phyloP scores from a whole-genome alignment of 495 filamentous ascomycete species.

The Trichoderma orchidacearum region DNA sequence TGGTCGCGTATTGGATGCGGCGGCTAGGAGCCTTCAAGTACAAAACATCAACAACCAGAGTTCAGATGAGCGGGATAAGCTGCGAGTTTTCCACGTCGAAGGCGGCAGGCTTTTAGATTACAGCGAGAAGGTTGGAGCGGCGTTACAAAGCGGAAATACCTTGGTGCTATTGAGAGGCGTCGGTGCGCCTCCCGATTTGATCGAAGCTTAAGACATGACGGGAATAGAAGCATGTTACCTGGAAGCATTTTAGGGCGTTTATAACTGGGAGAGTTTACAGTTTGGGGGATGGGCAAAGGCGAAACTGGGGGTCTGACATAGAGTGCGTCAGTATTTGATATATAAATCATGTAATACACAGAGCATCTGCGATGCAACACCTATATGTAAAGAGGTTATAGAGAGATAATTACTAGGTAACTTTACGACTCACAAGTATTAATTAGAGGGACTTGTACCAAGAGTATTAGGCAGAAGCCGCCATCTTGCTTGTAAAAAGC shows the following conservation, averaged over 20 bases:
- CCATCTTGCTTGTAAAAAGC: no score
- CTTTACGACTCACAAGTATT: no score
- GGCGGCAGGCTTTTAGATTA: constrained; percentile 76
- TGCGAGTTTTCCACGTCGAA: constrained; percentile 87
- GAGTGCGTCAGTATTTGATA: no score
- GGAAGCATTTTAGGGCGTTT: background rate
- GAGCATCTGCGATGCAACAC: no score
- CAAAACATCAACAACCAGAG: constrained; percentile 81
- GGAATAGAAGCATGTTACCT: background rate
- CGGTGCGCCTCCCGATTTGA: constrained; percentile 39
- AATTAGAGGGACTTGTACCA: no score
- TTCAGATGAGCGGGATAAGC: constrained; percentile 57
- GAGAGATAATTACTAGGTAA: no score
- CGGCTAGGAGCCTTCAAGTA: constrained; percentile 66
- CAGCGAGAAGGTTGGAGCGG: constrained; percentile 62
- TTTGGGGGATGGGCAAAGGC: no score
- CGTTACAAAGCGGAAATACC: constrained; percentile 65
- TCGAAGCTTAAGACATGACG: constrained; percentile 18
- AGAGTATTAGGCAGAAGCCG: no score
- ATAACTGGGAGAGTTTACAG: no score
- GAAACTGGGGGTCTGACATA: background rate
- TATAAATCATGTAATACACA: no score
- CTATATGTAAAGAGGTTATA: no score
- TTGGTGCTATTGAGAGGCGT: constrained; percentile 81
- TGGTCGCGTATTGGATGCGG: constrained; percentile 76